phyloP scores from a whole-genome alignment of 2,329 filamentous ascomycete genomes.

The Diaporthe capsici region DNA sequence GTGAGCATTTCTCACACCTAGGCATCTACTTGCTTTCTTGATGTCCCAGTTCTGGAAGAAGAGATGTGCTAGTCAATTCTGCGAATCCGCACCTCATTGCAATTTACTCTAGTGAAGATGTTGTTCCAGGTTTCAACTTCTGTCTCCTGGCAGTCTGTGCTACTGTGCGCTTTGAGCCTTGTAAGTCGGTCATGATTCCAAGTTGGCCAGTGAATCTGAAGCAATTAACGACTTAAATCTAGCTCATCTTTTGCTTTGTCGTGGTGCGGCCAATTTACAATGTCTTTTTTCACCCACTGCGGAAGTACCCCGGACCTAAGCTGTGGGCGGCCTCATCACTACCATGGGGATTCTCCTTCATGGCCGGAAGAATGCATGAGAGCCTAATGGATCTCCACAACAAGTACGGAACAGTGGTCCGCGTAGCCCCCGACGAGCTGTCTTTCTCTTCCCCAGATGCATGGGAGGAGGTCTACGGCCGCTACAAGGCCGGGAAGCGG shows the following conservation, averaged over 20 bases:
- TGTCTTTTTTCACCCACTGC: slow-evolving; percentile 31
- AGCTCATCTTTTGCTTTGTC: neutral
- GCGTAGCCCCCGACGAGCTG: slow-evolving; percentile 24
- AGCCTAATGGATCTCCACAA: slow-evolving; percentile 22
- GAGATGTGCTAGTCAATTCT: neutral
- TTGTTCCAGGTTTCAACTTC: neutral
- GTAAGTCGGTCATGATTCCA: neutral
- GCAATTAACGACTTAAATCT: neutral
- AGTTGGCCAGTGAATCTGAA: neutral
- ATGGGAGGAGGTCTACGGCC: slow-evolving; percentile 29
- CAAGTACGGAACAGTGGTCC: slow-evolving; percentile 16
- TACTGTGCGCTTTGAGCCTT: neutral
- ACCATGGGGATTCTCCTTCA: slow-evolving; percentile 21
- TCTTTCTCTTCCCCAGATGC: slow-evolving; percentile 28
- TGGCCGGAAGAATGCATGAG: slow-evolving; percentile 15
- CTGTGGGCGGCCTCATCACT: slow-evolving; percentile 24
- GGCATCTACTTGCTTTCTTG: neutral
- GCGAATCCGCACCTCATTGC: neutral
- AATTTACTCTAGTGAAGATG: slow-evolving; percentile 2
- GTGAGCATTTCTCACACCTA: neutral
- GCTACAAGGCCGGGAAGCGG: slow-evolving; percentile 8
- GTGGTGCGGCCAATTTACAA: slow-evolving; percentile 21
- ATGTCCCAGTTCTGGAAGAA: neutral
- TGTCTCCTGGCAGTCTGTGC: slow-evolving; percentile 5
- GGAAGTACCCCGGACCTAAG: slow-evolving; percentile 32